These are phyloP conservation scores for Microdochium nivale DNA, from an alignment of 2,329 filamentous ascomycete genomes.

Conservation along the genomic window DNA sequence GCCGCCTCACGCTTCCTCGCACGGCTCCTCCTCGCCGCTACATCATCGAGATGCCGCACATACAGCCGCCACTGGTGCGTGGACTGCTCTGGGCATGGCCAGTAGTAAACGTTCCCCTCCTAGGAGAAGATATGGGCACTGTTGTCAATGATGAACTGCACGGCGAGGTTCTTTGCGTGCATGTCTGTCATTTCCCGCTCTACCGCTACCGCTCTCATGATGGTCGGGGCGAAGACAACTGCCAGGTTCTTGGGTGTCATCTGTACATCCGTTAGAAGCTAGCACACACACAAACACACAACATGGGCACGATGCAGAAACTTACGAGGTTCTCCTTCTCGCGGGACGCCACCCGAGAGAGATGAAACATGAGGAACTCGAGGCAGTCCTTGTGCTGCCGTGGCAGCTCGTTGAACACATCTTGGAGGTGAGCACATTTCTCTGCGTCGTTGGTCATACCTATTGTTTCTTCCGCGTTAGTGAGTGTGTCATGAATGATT, in stretches of 20 bases:
- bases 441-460: slow-evolving; percentile 58
- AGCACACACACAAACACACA: not conserved
- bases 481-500: not conserved
- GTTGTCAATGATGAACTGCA: slow-evolving; percentile 91
- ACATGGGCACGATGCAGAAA: too few relatives aligned
- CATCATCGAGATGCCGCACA: not conserved
- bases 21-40: not conserved
- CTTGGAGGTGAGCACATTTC: slow-evolving; percentile 62
- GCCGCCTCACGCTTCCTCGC: not conserved
- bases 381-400: slow-evolving; percentile 79
- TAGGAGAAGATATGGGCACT: slow-evolving; percentile 71
- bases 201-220: slow-evolving; percentile 85
- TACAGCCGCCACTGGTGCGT: not conserved
- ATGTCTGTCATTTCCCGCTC: slow-evolving; percentile 96
- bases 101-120: not conserved
- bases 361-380: slow-evolving; percentile 89
- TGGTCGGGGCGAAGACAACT: slow-evolving; percentile 95
- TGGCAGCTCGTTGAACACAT: slow-evolving; percentile 70
- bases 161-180: slow-evolving; percentile 81
- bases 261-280: slow-evolving; percentile 28
- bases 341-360: slow-evolving; percentile 74
- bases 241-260: slow-evolving; percentile 97
- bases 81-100: not conserved
- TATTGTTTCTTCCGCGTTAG: slow-evolving; percentile 24
- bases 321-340: slow-evolving; percentile 77